Evolutionary conservation across 345 rosid genomes (phyloP), one percentile per base, ranked within the genome.

Genomic region (Hypericum androsaemum): DNA sequence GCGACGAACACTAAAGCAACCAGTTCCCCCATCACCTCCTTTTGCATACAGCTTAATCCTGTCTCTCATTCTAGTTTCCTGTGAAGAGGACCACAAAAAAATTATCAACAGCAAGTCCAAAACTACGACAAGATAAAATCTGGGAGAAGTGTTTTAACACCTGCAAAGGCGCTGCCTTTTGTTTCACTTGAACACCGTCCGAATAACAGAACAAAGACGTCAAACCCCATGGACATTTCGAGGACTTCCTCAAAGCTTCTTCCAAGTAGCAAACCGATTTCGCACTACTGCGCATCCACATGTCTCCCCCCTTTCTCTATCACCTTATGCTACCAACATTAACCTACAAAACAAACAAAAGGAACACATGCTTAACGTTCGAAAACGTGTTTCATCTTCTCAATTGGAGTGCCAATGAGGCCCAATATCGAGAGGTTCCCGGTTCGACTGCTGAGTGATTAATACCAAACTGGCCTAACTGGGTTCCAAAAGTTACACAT

Each of bases 1-100:
- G 7, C 75, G 73, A 10, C 75, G 82, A 43, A 75, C 36, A 47
- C 89, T 80, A 12, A 17, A 64, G 62, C 77, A 80, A 39, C 89
- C 86, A 51, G 51, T 71, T 59, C 89, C 89, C 39, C 89, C 89
- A 71, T 73, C 78, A 35, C 86, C 89, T 35, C 81, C 89, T 69
- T 74, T 82, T 45, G 69, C 78, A 65, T 67, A 53, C 41, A 82
- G 56, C 39, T 51, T 72, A 54, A 57, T 60, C 57, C 71, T 73
- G 57, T 80, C 89, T 51, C 68, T 77, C 89, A 80, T 83, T 77
- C 78, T 73, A 57, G 80, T 75, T 62, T 80, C 89, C 89, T 82
- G 61, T 52, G 57, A 51, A 14, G 58, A 22, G 42, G 41, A 28
- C 47, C 47, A 49, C 45, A 8, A 43, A 39, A 47, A 38, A 10